Percentiles rank a stretch among this genome's conserved stretches.
Conservation (phyloP, 306 rosid species). For the Prunus mongolica region DNA sequence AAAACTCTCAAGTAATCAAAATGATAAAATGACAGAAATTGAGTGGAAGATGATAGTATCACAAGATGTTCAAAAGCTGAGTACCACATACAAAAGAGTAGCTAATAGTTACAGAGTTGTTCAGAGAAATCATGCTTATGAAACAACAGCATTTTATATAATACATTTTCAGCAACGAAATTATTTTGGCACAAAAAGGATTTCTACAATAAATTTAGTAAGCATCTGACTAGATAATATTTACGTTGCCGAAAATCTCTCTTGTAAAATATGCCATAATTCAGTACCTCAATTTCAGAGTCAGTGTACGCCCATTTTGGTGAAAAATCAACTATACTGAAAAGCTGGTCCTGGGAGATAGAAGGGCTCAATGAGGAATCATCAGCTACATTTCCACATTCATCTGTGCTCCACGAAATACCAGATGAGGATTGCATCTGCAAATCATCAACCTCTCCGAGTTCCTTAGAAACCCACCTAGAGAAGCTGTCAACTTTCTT, state of each 20-base stretch:
- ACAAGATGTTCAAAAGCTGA: neutral
- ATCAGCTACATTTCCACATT: slow-evolving; percentile 56
- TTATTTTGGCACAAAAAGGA: neutral
- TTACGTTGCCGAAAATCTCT: neutral
- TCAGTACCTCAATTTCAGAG: slow-evolving; percentile 62
- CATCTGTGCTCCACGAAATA: slow-evolving; percentile 76
- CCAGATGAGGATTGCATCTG: slow-evolving; percentile 76
- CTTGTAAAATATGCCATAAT: neutral
- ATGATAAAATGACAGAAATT: neutral
- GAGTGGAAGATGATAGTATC: neutral
- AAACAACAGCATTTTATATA: neutral
- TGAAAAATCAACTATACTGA: slow-evolving; percentile 69
- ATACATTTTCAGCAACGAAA: neutral
- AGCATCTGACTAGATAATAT: neutral
- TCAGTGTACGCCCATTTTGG: slow-evolving; percentile 76
- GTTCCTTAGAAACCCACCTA: slow-evolving; percentile 72
- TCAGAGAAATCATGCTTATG: neutral
- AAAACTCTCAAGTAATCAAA: neutral
- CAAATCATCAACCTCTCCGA: slow-evolving; percentile 74
- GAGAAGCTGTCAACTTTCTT: slow-evolving; percentile 94
- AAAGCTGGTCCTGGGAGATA: slow-evolving; percentile 81
- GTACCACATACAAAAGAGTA: neutral
- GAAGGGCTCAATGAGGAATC: slow-evolving; percentile 83
- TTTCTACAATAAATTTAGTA: neutral
- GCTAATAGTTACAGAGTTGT: neutral